Evolutionary conservation across 305 asterid species (phyloP), one percentile per base, ranked within the genome.

Genomic region (Fraxinus nigra): DNA sequence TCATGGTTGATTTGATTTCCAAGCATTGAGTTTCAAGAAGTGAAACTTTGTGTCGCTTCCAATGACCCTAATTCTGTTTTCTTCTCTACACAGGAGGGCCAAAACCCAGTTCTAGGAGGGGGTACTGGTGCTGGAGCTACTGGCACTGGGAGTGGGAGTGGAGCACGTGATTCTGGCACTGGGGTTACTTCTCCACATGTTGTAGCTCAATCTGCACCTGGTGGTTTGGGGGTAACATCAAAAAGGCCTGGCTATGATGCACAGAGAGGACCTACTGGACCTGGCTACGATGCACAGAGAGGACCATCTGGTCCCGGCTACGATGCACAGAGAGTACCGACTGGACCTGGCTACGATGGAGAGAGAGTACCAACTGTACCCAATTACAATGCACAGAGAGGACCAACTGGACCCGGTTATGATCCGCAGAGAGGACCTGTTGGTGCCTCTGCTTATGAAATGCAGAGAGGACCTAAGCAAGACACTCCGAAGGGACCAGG

Each of bases 61-160:
- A 7, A n/a, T 51, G 63, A 51, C 63, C 67, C 28, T 43, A 22
- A 26, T 65, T 83, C 76, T 5, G 72, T 74, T 72, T 78, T 85
- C 30, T 78, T 76, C n/a, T 72, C 22, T 76, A 14, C 37, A 75
- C 82, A 79, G 79, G 91, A 91, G 92, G 95, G 90, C 65, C 92
- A 87, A 79, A 91, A 77, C 67, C 90, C 90, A 26, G 85, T 79
- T 86, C 51, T 87, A 13, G 90, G 89, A 51, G 95, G 88, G 83
- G 90, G 81, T 65, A 86, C 85, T 78, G 88, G 80, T 37, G 89
- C 87, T 81, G 90, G 82, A 7, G 81, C 83, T 63, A 81, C 79
- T 78, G 84, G 72, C 20, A 61, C 83, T 56, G 69, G 83, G 78
- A 46, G 79, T 56, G 69, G 83, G 78, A 46, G 81, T 77, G 82